These are phyloP conservation scores for Yarrowia osloensis DNA, from an alignment of 805 yeast genomes.

Conservation along the genomic window DNA sequence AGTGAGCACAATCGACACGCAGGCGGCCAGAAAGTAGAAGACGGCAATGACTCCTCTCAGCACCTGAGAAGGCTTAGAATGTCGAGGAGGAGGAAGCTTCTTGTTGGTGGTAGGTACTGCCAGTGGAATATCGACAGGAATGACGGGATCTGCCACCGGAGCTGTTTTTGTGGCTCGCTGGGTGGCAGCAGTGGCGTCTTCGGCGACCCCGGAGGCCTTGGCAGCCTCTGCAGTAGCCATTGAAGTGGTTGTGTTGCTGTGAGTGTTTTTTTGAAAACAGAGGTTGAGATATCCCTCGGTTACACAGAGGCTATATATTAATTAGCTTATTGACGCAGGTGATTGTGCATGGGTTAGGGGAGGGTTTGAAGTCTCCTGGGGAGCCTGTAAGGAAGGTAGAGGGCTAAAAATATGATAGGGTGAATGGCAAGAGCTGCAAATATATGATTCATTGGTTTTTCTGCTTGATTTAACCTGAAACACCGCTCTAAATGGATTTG, in stretches of 20 bases:
- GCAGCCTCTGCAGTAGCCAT: conserved; percentile 12
- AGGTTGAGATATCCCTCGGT: background rate
- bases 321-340: conserved; percentile 15
- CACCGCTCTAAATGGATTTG: background rate
- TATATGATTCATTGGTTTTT: background rate
- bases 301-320: background rate
- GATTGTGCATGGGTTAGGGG: conserved; percentile 21
- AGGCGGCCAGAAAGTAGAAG: background rate
- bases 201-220: background rate
- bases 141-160: background rate
- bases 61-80: conserved; percentile 12
- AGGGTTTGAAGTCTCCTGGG: background rate
- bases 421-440: background rate
- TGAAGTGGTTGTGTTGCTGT: background rate
- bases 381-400: background rate
- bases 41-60: background rate
- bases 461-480: background rate
- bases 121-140: background rate
- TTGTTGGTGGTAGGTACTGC: conserved; percentile 24
- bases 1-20: conserved; percentile 30
- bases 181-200: background rate
- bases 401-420: background rate
- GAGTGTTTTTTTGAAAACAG: background rate
- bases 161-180: background rate
- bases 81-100: conserved; percentile 22